These are phyloP conservation scores for Backusella luteola DNA, from an alignment of 192 early-diverging fungal species.

Conservation along the genomic window DNA sequence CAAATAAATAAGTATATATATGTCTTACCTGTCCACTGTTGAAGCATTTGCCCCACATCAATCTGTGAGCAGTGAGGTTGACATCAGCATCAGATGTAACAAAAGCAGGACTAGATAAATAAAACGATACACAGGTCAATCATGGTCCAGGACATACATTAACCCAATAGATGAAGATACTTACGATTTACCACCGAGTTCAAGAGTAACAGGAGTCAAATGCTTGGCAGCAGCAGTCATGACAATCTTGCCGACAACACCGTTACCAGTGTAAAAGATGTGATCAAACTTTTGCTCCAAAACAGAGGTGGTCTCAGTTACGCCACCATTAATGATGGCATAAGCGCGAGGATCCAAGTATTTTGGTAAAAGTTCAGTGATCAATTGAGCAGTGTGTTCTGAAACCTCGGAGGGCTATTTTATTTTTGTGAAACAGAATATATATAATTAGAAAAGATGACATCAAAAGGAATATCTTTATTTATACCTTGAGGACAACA, in stretches of 20 bases:
- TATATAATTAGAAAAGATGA: background rate
- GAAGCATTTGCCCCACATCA: slow-evolving; percentile 77
- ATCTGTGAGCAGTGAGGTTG: slow-evolving; percentile 58
- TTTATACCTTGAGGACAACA: slow-evolving; percentile 55
- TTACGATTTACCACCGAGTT: slow-evolving; percentile 88
- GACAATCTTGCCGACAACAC: slow-evolving; percentile 74
- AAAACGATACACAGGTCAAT: background rate
- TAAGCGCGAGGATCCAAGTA: slow-evolving; percentile 72
- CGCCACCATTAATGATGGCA: slow-evolving; percentile 76
- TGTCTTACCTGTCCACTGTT: slow-evolving; percentile 76
- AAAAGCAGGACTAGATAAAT: slow-evolving; percentile 48
- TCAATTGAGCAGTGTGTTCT: slow-evolving; percentile 57
- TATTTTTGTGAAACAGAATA: background rate
- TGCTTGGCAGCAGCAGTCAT: slow-evolving; percentile 78
- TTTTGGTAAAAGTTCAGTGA: slow-evolving; percentile 64
- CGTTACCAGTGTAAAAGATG: slow-evolving; percentile 90
- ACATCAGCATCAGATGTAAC: slow-evolving; percentile 63
- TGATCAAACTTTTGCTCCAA: slow-evolving; percentile 71
- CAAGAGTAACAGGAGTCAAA: slow-evolving; percentile 80
- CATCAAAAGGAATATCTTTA: background rate
- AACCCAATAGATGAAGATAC: background rate
- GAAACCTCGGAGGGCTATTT: slow-evolving; percentile 79
- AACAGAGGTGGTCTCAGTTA: slow-evolving; percentile 64
- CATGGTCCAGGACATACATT: background rate
- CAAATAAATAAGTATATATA: too few relatives aligned